phyloP scores from a whole-genome alignment of 2,329 filamentous ascomycete species.

The Lachnellula hyalina region DNA sequence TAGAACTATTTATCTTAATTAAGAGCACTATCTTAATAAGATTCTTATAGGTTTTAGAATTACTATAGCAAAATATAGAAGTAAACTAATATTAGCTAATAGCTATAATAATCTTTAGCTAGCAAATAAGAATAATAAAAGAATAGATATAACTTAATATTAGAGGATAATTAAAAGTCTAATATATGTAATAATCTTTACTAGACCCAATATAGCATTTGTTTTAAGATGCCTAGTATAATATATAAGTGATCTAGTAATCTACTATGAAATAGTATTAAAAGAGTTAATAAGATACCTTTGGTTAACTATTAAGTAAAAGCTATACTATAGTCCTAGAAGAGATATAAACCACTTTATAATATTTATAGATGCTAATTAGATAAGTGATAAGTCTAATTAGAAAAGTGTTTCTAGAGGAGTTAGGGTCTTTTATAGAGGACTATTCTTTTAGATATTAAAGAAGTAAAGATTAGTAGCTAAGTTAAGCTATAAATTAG shows the following conservation, averaged over 20 bases:
- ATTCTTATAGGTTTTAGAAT: not conserved
- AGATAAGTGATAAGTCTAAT: not conserved
- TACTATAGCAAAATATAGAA: not conserved
- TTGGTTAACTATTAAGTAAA: not conserved
- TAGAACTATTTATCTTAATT: not conserved
- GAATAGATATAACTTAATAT: not conserved
- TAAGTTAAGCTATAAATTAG: no score
- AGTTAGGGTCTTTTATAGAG: no score
- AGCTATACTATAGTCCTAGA: no score
- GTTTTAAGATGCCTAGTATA: not conserved
- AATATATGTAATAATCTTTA: not conserved
- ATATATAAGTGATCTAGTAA: not conserved
- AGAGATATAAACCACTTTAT: no score
- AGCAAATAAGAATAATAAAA: not conserved
- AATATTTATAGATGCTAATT: not conserved
- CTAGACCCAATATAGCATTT: not conserved
- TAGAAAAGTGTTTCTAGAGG: no score
- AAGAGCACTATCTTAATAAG: not conserved
- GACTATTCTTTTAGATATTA: no score
- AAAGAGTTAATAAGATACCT: not conserved
- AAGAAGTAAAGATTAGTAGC: no score
- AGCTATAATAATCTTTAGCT: not conserved
- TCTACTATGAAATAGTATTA: not conserved
- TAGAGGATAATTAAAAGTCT: not conserved
- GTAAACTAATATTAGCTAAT: not conserved